phyloP scores from a whole-genome alignment of 805 yeast genomes.

The Isabelozyma pseudorhagii region DNA sequence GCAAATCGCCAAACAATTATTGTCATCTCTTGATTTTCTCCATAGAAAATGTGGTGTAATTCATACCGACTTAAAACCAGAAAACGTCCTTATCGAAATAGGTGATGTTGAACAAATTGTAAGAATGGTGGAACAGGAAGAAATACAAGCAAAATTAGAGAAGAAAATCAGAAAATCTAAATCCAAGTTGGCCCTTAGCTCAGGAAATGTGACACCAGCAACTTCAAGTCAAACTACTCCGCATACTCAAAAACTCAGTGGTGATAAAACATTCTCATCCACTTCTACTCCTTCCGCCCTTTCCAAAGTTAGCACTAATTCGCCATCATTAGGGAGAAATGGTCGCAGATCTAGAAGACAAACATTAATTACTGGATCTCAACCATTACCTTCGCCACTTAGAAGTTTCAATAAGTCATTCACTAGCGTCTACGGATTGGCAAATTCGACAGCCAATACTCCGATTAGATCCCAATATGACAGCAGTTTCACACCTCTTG shows the following conservation, averaged over 20 bases:
- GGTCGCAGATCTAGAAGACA: slow-evolving; percentile 63
- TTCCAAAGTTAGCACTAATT: slow-evolving; percentile 11
- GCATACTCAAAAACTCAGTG: slow-evolving; percentile 1
- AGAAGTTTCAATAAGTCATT: slow-evolving; percentile 50
- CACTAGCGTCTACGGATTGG: slow-evolving; percentile 32
- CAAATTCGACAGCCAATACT: slow-evolving; percentile 39
- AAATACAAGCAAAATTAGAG: slow-evolving; percentile 45
- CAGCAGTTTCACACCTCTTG: slow-evolving; percentile 2
- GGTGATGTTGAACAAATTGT: slow-evolving; percentile 82
- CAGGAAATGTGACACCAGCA: slow-evolving; percentile 11
- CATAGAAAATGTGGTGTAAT: slow-evolving; percentile 73
- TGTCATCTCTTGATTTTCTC: slow-evolving; percentile 68
- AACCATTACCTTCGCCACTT: slow-evolving; percentile 87
- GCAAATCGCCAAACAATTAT: slow-evolving; percentile 75
- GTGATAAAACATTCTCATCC: slow-evolving; percentile 5
- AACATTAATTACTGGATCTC: slow-evolving; percentile 83
- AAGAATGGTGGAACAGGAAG: slow-evolving; percentile 58
- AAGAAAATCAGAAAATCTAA: slow-evolving; percentile 40
- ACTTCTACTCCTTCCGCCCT: slow-evolving; percentile 2
- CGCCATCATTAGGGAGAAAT: slow-evolving; percentile 40
- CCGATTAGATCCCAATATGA: slow-evolving; percentile 21
- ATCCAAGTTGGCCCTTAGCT: slow-evolving; percentile 15
- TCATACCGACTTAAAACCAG: slow-evolving; percentile 74
- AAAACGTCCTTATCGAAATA: slow-evolving; percentile 73
- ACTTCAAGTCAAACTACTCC: slow-evolving; percentile 6